These are phyloP conservation scores for Chrysophaeum taylorii DNA, from an alignment of 352 stramenopile species.

Conservation along the genomic window DNA sequence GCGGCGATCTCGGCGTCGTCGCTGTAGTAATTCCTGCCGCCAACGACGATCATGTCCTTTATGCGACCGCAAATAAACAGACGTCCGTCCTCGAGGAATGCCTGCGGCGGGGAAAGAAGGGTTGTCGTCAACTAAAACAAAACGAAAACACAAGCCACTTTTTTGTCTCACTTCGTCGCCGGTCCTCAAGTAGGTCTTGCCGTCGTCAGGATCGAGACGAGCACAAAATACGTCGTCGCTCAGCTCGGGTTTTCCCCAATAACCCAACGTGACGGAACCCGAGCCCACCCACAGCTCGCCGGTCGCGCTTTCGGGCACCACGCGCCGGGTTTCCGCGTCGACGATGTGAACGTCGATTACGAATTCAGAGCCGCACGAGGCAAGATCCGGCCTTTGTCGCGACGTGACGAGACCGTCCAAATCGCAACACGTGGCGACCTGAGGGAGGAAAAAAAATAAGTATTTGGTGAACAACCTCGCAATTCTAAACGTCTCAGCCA, in stretches of 20 bases:
- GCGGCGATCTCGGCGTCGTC: conserved; percentile 81
- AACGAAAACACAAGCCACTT: too few relatives aligned
- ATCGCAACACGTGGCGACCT: too few relatives aligned
- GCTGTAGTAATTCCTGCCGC: conserved; percentile 94
- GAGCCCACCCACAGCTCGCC: background rate
- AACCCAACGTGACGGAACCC: background rate
- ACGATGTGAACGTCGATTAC: background rate
- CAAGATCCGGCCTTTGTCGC: too few relatives aligned
- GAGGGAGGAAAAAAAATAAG: too few relatives aligned
- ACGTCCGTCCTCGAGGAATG: conserved; percentile 87
- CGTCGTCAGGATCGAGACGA: background rate
- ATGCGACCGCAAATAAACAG: conserved; percentile 93
- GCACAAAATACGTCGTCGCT: conserved; percentile 64
- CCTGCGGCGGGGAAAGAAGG: too few relatives aligned
- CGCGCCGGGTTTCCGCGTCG: background rate
- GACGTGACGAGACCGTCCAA: too few relatives aligned
- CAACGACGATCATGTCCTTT: conserved; percentile 98
- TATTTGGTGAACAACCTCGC: too few relatives aligned
- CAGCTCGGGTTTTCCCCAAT: conserved; percentile 63
- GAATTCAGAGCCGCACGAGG: too few relatives aligned
- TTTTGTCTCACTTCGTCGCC: too few relatives aligned
- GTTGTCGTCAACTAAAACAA: too few relatives aligned
- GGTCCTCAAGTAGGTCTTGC: conserved; percentile 68
- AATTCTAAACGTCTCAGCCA: too few relatives aligned
- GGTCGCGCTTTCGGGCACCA: background rate